Percentiles rank a stretch among this genome's conserved stretches.
phyloP scores from a whole-genome alignment of 2,329 filamentous ascomycete species.

The Pseudohalonectria lignicola region DNA sequence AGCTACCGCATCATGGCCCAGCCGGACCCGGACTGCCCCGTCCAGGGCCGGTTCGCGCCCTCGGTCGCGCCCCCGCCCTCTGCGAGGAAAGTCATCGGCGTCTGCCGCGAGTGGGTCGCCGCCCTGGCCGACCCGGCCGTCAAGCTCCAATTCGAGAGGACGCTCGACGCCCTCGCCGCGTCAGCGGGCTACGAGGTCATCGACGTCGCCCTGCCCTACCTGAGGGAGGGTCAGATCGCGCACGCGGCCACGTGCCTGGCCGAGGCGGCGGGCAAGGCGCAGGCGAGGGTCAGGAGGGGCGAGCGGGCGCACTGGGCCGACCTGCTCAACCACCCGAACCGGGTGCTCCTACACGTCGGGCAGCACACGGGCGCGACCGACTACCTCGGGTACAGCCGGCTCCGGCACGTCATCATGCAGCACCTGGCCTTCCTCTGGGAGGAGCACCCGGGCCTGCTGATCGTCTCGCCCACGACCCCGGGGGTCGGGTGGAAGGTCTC shows the following conservation, averaged over 20 bases:
- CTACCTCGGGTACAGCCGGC: slow-evolving; percentile 59
- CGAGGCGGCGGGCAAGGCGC: slow-evolving; percentile 48
- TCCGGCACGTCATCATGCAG: slow-evolving; percentile 68
- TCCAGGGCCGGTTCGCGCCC: slow-evolving; percentile 52
- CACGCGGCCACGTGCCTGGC: slow-evolving; percentile 69
- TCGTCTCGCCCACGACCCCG: slow-evolving; percentile 70
- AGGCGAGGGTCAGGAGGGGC: slow-evolving; percentile 25
- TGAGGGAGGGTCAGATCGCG: slow-evolving; percentile 62
- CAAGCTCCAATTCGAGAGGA: slow-evolving; percentile 45
- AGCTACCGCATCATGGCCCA: slow-evolving; percentile 74
- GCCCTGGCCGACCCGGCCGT: slow-evolving; percentile 52
- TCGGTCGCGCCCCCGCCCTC: slow-evolving; percentile 31
- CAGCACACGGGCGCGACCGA: slow-evolving; percentile 56
- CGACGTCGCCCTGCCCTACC: slow-evolving; percentile 54
- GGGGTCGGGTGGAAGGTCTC: slow-evolving; percentile 61
- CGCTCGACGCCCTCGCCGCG: slow-evolving; percentile 46
- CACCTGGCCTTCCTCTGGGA: slow-evolving; percentile 64
- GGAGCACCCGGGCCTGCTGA: slow-evolving; percentile 61
- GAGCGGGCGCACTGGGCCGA: slow-evolving; percentile 37
- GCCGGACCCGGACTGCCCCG: slow-evolving; percentile 52
- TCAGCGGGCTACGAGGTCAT: slow-evolving; percentile 36
- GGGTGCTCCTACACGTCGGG: slow-evolving; percentile 56
- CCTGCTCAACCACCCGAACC: slow-evolving; percentile 55
- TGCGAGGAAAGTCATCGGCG: slow-evolving; percentile 54
- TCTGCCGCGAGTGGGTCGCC: slow-evolving; percentile 59